Evolutionary conservation across 352 stramenopile genomes (phyloP), one percentile per base, ranked within the genome.

Genomic region (Phytophthora nicotianae): DNA sequence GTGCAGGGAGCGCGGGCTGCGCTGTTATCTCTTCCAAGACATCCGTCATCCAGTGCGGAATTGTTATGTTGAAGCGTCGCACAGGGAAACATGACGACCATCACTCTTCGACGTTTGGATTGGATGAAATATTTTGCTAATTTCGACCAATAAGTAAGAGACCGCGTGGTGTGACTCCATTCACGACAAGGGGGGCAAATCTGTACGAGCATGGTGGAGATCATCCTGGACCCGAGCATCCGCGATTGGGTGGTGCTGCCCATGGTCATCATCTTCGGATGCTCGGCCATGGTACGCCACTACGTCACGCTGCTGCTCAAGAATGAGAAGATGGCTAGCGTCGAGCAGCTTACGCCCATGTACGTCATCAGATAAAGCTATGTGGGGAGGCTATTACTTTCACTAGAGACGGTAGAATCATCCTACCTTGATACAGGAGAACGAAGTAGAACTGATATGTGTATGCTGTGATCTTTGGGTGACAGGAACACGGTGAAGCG

Each of bases 201-300:
- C 35, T 40, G 41, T 4, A 24, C 13, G 29, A 53, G 26, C n/a
- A 92, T 92, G 83, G 83, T 90, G 71, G 83, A 92, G 79, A 94
- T 97, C 64, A 91, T 97, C 68, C 75, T 98, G 60, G 93, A 98
- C 77, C 88, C 91, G 74, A 92, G 85, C 65, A 98, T 98, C 68
- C 87, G 91, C 61, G 88, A 98, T 70, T 98, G 94, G 94, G 97
- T 99, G 35, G 94, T 99, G 57, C 84, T 99, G 50, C 97, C 97
- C 46, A 96, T 99, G 66, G 88, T 99, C 69, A 82, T 99, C 33
- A 98, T 99, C 72, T 92, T 95, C 62, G 87, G 84, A 26, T 93
- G 83, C 58, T 93, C 83, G 40, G 85, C 85, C 35, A 91, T 91
- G 77, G 76, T 92, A 64, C 84, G 87, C 56, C 85, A 95, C 74